Conservation (phyloP, 2,329 filamentous ascomycete genomes). For the Botrytis hyacinthi region DNA sequence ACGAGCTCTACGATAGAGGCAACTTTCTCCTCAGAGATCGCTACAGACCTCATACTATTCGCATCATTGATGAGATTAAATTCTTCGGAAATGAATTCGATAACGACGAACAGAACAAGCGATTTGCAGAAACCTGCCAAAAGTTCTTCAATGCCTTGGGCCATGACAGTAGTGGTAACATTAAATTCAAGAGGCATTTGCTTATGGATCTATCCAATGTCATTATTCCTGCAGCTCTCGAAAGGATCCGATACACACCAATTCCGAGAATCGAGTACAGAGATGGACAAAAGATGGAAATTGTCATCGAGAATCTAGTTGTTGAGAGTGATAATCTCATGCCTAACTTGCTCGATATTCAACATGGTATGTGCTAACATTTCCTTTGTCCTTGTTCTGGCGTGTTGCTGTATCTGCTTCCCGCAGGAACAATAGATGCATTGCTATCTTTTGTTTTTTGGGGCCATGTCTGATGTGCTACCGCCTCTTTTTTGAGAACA, state of each 20-base stretch:
- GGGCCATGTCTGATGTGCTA: background rate
- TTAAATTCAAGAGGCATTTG: constrained; percentile 88
- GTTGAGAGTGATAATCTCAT: constrained; percentile 96
- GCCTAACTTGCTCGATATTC: constrained; percentile 85
- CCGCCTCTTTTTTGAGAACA: background rate
- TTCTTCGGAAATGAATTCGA: constrained; percentile 90
- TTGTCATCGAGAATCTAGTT: constrained; percentile 89
- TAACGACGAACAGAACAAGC: constrained; percentile 79
- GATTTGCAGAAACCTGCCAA: constrained; percentile 71
- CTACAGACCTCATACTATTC: constrained; percentile 82
- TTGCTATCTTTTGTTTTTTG: background rate
- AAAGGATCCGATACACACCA: constrained; percentile 85
- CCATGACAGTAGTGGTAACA: constrained; percentile 78
- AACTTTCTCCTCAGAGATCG: constrained; percentile 84
- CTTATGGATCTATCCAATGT: constrained; percentile 85
- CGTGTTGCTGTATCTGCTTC: background rate
- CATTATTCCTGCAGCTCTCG: constrained; percentile 78
- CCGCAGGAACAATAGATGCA: background rate
- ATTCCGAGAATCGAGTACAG: constrained; percentile 92
- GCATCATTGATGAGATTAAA: constrained; percentile 83
- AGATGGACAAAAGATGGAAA: constrained; percentile 73
- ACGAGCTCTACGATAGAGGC: constrained; percentile 79
- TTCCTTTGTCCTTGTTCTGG: background rate
- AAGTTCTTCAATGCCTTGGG: constrained; percentile 91
- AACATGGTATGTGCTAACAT: constrained; percentile 51